These are phyloP conservation scores for Antarctomyces pellizariae DNA, from an alignment of 495 filamentous ascomycete species.

Conservation along the genomic window DNA sequence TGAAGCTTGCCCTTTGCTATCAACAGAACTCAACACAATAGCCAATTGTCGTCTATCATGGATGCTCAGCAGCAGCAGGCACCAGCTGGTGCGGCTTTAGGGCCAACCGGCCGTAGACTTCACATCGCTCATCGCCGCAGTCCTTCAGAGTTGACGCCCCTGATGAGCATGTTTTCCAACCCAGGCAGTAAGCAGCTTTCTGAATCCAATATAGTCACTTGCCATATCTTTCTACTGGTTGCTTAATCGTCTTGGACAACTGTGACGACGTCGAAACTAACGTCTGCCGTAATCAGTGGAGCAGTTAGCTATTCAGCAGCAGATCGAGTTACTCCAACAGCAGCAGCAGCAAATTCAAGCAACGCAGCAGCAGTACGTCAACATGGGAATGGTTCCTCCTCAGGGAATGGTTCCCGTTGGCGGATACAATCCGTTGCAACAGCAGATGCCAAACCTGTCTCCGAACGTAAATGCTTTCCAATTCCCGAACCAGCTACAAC, in stretches of 20 bases:
- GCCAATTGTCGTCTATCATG: too few species aligned
- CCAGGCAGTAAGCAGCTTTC: slow-evolving; percentile 25
- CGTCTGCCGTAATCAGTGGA: slow-evolving; percentile 38
- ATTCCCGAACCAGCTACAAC: slow-evolving; percentile 65
- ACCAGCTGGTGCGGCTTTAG: slow-evolving; percentile 40
- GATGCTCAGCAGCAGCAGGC: slow-evolving; percentile 27
- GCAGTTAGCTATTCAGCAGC: slow-evolving; percentile 95
- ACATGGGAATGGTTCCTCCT: slow-evolving; percentile 79
- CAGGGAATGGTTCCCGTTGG: slow-evolving; percentile 47
- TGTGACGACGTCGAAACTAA: too few species aligned
- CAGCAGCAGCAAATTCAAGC: slow-evolving; percentile 96
- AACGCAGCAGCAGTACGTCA: slow-evolving; percentile 89
- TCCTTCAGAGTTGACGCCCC: slow-evolving; percentile 88
- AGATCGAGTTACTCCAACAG: slow-evolving; percentile 92
- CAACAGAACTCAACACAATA: too few species aligned
- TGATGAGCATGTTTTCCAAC: slow-evolving; percentile 74
- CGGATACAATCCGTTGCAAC: slow-evolving; percentile 42
- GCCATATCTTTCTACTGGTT: slow-evolving; percentile 1
- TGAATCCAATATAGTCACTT: not conserved
- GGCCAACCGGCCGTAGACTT: slow-evolving; percentile 69
- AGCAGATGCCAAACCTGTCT: slow-evolving; percentile 48
- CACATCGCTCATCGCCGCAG: slow-evolving; percentile 96
- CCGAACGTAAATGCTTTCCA: slow-evolving; percentile 78
- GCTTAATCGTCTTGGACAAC: too few species aligned
- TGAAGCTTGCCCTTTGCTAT: too few species aligned